Conservation (phyloP, 345 rosid genomes). For the Noccaea caerulescens region DNA sequence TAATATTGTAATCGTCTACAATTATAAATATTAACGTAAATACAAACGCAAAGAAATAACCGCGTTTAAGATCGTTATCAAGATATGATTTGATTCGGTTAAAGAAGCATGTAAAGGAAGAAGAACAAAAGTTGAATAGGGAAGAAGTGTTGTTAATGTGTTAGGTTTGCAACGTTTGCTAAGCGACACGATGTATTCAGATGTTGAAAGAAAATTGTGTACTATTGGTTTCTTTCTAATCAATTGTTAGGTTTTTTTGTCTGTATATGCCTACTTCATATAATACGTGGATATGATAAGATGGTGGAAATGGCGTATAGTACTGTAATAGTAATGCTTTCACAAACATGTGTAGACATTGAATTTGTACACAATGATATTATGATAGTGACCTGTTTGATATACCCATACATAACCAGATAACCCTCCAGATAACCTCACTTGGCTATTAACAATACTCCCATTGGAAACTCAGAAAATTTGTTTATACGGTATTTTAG, state of each 20-base stretch:
- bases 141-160: constrained; percentile 34
- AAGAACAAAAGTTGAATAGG: constrained; percentile 23
- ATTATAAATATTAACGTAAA: neutral
- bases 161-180: neutral
- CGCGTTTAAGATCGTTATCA: neutral
- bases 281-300: neutral
- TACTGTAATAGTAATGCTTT: neutral
- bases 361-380: neutral
- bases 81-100: constrained; percentile 4
- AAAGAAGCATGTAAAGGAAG: constrained; percentile 17
- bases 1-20: neutral
- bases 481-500: constrained; percentile 1
- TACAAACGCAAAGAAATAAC: neutral
- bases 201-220: neutral
- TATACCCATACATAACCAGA: neutral
- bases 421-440: neutral
- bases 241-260: neutral
- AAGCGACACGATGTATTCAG: constrained; percentile 24
- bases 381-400: neutral
- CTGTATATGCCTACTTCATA: neutral
- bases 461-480: neutral
- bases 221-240: neutral
- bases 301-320: neutral
- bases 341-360: constrained; percentile 9
- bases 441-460: neutral